Base-by-base conservation (phyloP, 192 early-diverging fungal species). In the Coemansia sp. region DNA sequence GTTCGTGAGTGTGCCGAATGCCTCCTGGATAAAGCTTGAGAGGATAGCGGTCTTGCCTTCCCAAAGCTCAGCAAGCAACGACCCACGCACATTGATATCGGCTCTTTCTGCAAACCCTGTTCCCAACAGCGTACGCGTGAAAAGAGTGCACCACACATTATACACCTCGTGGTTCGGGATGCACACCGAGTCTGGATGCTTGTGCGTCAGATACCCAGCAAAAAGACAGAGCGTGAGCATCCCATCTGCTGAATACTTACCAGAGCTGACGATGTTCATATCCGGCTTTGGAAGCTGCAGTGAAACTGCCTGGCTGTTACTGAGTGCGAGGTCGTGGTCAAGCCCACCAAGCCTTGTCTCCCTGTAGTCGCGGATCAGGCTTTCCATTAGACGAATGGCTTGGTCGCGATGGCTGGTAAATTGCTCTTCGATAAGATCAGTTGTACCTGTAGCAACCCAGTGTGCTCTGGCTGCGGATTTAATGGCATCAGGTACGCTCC, bases 131-230 rank as follows among this genome's bases (percentile, higher is more conserved):
- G 63, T 65, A 29, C 66, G 68, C 12, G 68, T 60, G 62, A 70
- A 70, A 33, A 70, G 68, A 7, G 62, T 61, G 13, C 49, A 34
- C 68, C 68, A 70, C 25, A 63, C 61, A 15, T 69, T 25, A 52
- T 69, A 69, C 55, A 69, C 67, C 35, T 69, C 67, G 60, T 60
- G 66, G 61, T 74, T 74, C 26, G 71, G 71, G 23, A 74, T 74
- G 61, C 71, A 72, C 10, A 72, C 58, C 12, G 59, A 67, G 5
- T 56, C 60, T 13, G 64, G 60, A 3, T 55, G 37, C 2, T 59
- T 52, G 16, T 64, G 59, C 0, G 71, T 72, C 34, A 66, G 34
- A 21, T 72, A 72, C 1, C 71, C 71, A 7, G 71, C 62, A 29
- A 66, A 67, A 13, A 72, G 64, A 16, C 71, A 66, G 3, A 67